phyloP scores from a whole-genome alignment of 495 filamentous ascomycete species.

The Delitschia confertaspora region DNA sequence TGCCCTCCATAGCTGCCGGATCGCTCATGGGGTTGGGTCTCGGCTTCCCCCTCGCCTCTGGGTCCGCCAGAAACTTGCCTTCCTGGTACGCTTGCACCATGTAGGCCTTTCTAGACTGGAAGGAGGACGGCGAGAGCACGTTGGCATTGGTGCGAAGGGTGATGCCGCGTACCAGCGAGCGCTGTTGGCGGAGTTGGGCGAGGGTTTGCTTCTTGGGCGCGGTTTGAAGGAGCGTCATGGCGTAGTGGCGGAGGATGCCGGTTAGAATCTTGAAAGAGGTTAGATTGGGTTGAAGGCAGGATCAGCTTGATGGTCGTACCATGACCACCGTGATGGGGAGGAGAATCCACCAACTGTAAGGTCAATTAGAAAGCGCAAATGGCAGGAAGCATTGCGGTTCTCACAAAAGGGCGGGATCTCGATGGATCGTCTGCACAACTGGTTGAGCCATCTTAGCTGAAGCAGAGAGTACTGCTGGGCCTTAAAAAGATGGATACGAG shows the following conservation, averaged over 20 bases:
- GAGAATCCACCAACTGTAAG: conserved; percentile 85
- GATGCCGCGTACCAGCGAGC: conserved; percentile 74
- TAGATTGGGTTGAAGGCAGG: not conserved
- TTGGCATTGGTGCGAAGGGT: conserved; percentile 73
- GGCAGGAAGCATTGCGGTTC: conserved; percentile 26
- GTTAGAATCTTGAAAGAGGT: conserved; percentile 62
- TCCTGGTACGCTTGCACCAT: conserved; percentile 70
- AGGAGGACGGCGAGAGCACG: conserved; percentile 64
- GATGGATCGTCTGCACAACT: conserved; percentile 85
- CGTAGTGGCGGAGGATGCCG: conserved; percentile 92
- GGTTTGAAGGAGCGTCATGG: conserved; percentile 76
- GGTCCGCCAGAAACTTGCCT: conserved; percentile 83
- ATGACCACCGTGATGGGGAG: conserved; percentile 96
- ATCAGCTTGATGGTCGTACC: conserved; percentile 43
- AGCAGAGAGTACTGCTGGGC: not conserved
- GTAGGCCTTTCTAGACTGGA: conserved; percentile 68
- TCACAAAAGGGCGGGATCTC: conserved; percentile 97
- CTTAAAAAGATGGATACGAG: not conserved
- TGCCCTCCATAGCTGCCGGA: conserved; percentile 95
- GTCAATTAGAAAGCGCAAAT: conserved; percentile 10
- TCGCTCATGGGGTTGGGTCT: conserved; percentile 93
- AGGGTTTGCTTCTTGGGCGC: conserved; percentile 74
- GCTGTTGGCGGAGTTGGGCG: conserved; percentile 74
- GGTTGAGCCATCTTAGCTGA: conserved; percentile 66
- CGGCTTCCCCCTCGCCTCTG: conserved; percentile 72